A percentile compares a stretch with the other conserved stretches of the same genome.
Evolutionary conservation across 2,329 filamentous ascomycete genomes (phyloP).

Genomic region (Fusarium tuaranense): DNA sequence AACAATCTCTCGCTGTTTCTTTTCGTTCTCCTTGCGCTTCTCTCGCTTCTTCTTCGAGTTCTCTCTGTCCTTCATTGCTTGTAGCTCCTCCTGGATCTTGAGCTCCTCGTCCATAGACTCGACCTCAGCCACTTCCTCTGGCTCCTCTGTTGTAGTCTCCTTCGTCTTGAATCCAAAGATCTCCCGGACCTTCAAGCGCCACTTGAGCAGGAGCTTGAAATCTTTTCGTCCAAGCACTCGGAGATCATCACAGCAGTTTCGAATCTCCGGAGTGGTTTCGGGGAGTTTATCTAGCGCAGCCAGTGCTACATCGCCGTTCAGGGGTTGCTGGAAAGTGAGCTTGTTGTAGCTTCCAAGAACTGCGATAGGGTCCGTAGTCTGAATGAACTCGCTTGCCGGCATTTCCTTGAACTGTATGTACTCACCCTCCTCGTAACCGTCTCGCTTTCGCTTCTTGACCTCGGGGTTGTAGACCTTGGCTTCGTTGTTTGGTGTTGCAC

Average conservation of each 20-base stretch:
- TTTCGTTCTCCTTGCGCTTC: conserved; percentile 88
- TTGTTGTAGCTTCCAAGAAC: conserved; percentile 89
- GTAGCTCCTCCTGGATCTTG: conserved; percentile 87
- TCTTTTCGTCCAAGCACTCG: conserved; percentile 94
- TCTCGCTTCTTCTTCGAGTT: conserved; percentile 83
- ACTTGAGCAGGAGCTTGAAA: conserved; percentile 89
- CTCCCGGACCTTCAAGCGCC: conserved; percentile 90
- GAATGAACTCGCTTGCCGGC: conserved; percentile 90
- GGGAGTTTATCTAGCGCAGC: conserved; percentile 87
- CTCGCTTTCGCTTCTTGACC: conserved; percentile 95
- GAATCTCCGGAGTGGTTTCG: conserved; percentile 87
- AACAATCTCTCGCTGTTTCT: conserved; percentile 93
- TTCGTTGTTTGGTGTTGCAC: conserved; percentile 91
- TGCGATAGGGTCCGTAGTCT: conserved; percentile 91
- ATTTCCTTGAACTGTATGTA: conserved; percentile 93
- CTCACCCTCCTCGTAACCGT: conserved; percentile 97
- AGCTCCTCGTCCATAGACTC: conserved; percentile 96
- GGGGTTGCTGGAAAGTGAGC: conserved; percentile 83
- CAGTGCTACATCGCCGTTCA: conserved; percentile 85
- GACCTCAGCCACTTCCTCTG: conserved; percentile 82
- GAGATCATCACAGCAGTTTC: conserved; percentile 82
- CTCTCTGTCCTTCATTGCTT: conserved; percentile 84
- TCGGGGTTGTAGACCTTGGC: conserved; percentile 99
- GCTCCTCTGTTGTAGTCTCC: conserved; percentile 64
- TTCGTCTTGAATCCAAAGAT: conserved; percentile 89